Evolutionary conservation across 2,329 filamentous ascomycete species (phyloP).

Genomic region (Cercospora canescens): DNA sequence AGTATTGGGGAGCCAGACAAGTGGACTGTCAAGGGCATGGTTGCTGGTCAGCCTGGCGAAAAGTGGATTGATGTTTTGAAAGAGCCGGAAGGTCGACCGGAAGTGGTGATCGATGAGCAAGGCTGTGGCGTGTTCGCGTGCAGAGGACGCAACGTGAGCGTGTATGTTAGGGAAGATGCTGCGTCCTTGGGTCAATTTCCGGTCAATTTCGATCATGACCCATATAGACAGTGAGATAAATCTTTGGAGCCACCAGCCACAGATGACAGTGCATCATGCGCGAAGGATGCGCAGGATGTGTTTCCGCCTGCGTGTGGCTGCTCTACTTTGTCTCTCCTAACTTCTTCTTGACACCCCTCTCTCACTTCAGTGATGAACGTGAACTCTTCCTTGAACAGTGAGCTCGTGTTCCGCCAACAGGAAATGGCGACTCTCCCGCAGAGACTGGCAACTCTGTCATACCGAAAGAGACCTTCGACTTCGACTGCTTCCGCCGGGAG

Average conservation of each 20-base stretch:
- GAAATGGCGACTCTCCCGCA: no score
- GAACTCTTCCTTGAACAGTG: not conserved
- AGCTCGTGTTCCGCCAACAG: no score
- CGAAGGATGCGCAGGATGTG: not conserved
- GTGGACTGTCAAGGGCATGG: slow-evolving; percentile 56
- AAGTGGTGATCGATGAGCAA: slow-evolving; percentile 59
- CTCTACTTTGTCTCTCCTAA: not conserved
- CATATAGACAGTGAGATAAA: slow-evolving; percentile 15
- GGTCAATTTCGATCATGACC: slow-evolving; percentile 16
- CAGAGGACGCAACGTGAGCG: slow-evolving; percentile 55
- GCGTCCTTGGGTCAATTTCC: slow-evolving; percentile 51
- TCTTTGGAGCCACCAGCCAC: not conserved
- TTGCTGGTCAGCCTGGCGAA: slow-evolving; percentile 61
- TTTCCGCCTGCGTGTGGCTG: not conserved
- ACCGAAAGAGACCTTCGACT: no score
- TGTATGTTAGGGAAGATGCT: slow-evolving; percentile 62
- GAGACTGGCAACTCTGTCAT: no score
- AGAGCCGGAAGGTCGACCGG: slow-evolving; percentile 55
- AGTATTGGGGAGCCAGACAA: slow-evolving; percentile 28
- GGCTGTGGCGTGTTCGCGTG: slow-evolving; percentile 62
- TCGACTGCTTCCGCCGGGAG: not conserved
- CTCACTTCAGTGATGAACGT: not conserved
- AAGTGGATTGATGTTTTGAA: slow-evolving; percentile 61
- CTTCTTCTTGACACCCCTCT: not conserved
- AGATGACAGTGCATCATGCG: not conserved